Percentiles rank a stretch among this genome's conserved stretches.
phyloP scores from a whole-genome alignment of 1,284 basidiomycete genomes.

The Pyrrhoderma lamaoense region DNA sequence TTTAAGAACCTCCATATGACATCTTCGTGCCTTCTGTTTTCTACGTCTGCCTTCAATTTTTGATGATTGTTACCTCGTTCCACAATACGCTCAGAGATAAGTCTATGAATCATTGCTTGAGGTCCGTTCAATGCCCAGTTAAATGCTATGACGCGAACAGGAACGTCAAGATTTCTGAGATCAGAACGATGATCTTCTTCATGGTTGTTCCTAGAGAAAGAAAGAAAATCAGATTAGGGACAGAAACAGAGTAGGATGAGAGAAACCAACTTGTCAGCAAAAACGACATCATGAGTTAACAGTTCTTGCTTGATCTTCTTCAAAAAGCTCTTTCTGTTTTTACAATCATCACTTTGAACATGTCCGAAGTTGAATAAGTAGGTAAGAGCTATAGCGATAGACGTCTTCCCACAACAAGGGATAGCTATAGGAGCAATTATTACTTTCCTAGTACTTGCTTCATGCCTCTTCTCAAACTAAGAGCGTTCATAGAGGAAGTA shows the following conservation, averaged over 20 bases:
- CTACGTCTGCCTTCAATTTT: conserved; percentile 55
- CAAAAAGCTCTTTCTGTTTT: conserved; percentile 70
- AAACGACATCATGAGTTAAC: conserved; percentile 65
- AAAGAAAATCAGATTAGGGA: not conserved
- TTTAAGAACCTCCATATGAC: conserved; percentile 79
- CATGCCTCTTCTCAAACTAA: not conserved
- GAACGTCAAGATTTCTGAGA: conserved; percentile 50
- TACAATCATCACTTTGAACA: conserved; percentile 91
- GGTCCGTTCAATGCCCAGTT: conserved; percentile 65
- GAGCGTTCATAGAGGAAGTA: not conserved
- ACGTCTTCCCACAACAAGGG: conserved; percentile 92
- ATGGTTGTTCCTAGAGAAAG: conserved; percentile 74
- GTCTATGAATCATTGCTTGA: conserved; percentile 51
- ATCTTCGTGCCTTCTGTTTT: conserved; percentile 59
- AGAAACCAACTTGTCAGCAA: conserved; percentile 74
- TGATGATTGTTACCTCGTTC: conserved; percentile 81
- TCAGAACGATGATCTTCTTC: conserved; percentile 66
- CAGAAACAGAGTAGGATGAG: not conserved
- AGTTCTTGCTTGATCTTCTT: conserved; percentile 66
- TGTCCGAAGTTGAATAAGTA: conserved; percentile 81
- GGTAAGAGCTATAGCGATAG: conserved; percentile 71
- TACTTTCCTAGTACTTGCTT: conserved; percentile 57
- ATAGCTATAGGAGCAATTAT: conserved; percentile 86
- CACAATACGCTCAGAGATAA: conserved; percentile 72
- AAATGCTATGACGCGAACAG: conserved; percentile 70